These are phyloP conservation scores for Rhodotorula sp. DNA, from an alignment of 1,284 basidiomycete genomes.

Conservation along the genomic window DNA sequence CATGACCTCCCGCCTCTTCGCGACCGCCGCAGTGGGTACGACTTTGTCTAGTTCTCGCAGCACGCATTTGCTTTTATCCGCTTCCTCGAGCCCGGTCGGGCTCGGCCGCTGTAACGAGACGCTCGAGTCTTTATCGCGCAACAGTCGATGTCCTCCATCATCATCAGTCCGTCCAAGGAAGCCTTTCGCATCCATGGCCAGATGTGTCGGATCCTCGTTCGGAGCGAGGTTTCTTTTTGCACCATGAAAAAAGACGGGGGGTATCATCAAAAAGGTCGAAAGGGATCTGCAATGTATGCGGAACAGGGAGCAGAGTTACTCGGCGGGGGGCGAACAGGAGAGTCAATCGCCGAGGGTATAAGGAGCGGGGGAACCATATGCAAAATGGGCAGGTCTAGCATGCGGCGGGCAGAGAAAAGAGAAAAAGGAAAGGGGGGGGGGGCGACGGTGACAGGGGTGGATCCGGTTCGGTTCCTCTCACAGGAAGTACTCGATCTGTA, in stretches of 20 bases:
- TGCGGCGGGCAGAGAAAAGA: neutral
- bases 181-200: neutral
- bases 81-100: too few species aligned
- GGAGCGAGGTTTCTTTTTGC: neutral
- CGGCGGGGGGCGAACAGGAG: neutral
- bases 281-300: too few species aligned
- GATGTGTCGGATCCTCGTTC: too few species aligned
- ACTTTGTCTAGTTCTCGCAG: constrained; percentile 26
- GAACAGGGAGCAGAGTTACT: too few species aligned
- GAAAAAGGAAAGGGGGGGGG: too few species aligned
- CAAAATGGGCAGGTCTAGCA: neutral
- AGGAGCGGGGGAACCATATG: neutral
- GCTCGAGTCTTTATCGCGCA: too few species aligned
- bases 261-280: neutral
- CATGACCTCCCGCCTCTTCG: too few species aligned
- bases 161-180: neutral
- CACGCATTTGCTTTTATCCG: too few species aligned
- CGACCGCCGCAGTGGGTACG: constrained; percentile 25
- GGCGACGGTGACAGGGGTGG: too few species aligned
- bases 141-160: too few species aligned
- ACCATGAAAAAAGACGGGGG: neutral
- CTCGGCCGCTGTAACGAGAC: neutral
- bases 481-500: constrained; percentile 36
- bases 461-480: neutral
- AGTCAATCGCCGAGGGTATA: neutral